Base-by-base conservation (phyloP, 164 flowering plant species). In the Taxillus chinensis region DNA sequence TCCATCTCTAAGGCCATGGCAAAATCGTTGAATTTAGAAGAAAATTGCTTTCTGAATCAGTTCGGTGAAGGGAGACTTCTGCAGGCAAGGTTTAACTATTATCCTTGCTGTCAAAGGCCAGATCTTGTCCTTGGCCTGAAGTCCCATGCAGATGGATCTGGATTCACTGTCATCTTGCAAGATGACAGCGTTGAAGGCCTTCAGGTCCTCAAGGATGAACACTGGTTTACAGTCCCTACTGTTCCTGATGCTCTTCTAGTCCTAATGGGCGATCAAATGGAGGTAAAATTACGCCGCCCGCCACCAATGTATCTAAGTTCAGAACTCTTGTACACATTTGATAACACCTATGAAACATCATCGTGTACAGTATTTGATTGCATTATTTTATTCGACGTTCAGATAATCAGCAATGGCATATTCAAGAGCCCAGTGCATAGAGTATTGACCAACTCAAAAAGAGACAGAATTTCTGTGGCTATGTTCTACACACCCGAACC, bases 81-180 rank as follows among this genome's bases (percentile, higher is more conserved):
- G 64, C 43, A 45, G 1, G 68, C 70, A 38, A 71, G 81, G 57
- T 77, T 75, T 48, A 78, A 75, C 68, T 68, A 64, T 69, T 78
- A 73, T 45, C 45, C 74, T 2, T 39, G 48, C 8, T 74, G 81
- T 59, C 62, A 41, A 40, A 61, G 71, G 59, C 79, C 82, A 38
- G 79, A 81, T 54, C 72, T 55, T 37, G 76, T 77, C 50, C 76
- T 77, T 2, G 85, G 85, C 45, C n/a, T 75, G 7, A 78, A 68
- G 64, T 68, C 78, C 1, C 85, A 78, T 55, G 70, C 79, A 13
- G 85, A 78, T 67, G 74, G 73, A 56, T 59, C 82, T 13, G 79
- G 63, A 2, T 59, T 56, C 58, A 81, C 81, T 13, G 41, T 77
- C 16, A 39, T 81, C 15, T 41, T 75, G 64, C 81, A 73, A 68